Percentiles rank a stretch among this genome's conserved stretches.
Conservation (phyloP, 139 green algal species). For the Tetraselmis striata region DNA sequence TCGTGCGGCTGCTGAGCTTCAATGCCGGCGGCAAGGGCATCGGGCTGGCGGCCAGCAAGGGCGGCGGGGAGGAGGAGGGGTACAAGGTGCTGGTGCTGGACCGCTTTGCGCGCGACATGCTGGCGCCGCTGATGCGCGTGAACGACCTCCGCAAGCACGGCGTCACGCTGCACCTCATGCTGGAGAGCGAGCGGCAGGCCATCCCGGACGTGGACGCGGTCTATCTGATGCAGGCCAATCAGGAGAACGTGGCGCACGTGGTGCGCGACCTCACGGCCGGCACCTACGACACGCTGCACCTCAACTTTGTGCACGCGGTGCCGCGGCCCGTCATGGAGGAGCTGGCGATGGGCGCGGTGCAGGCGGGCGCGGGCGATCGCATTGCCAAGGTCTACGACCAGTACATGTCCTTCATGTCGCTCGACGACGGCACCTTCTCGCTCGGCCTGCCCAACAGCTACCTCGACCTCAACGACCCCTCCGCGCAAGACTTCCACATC, state of each 20-base stretch:
- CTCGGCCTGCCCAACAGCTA: slow-evolving; percentile 78
- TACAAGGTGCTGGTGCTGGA: slow-evolving; percentile 98
- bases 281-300: slow-evolving; percentile 86
- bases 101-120: slow-evolving; percentile 73
- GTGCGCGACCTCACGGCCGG: slow-evolving; percentile 54
- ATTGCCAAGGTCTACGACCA: slow-evolving; percentile 84
- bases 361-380: slow-evolving; percentile 31
- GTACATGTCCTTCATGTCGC: slow-evolving; percentile 81
- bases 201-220: slow-evolving; percentile 95
- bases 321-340: slow-evolving; percentile 69
- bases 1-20: slow-evolving; percentile 57
- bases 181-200: slow-evolving; percentile 80
- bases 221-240: slow-evolving; percentile 84
- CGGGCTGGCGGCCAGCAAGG: not conserved
- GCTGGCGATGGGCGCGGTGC: slow-evolving; percentile 58
- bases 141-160: slow-evolving; percentile 84
- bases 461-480: slow-evolving; percentile 86
- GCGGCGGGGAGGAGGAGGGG: slow-evolving; percentile 38
- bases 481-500: slow-evolving; percentile 76
- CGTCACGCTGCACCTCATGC: slow-evolving; percentile 88
- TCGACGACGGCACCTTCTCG: slow-evolving; percentile 85
- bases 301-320: slow-evolving; percentile 85
- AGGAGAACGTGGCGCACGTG: slow-evolving; percentile 64
- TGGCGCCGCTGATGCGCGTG: slow-evolving; percentile 87
- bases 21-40: slow-evolving; percentile 22